phyloP scores from a whole-genome alignment of 2,329 filamentous ascomycete genomes.

The Monascus ruber region DNA sequence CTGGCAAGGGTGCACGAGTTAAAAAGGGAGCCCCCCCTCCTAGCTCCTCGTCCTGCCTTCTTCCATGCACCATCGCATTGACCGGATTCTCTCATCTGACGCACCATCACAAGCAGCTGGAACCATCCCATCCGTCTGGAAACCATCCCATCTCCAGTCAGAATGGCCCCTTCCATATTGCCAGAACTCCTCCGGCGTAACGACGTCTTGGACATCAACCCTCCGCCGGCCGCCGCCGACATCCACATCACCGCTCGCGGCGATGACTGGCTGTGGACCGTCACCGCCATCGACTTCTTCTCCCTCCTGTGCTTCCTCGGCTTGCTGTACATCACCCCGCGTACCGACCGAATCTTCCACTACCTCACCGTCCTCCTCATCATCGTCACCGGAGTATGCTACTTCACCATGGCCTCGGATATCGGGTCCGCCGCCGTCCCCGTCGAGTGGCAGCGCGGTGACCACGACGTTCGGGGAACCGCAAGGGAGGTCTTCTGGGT shows the following conservation, averaged over 20 bases:
- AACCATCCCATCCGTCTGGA: no score
- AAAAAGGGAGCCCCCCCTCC: no score
- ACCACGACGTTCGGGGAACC: slow-evolving; percentile 36
- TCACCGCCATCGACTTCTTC: background rate
- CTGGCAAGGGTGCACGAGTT: no score
- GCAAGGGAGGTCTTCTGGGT: slow-evolving; percentile 57
- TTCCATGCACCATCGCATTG: no score
- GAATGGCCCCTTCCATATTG: no score
- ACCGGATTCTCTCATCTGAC: no score
- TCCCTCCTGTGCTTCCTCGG: background rate
- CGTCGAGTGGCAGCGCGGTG: background rate
- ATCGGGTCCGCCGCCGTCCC: background rate
- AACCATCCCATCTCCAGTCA: no score
- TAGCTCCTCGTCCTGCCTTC: no score
- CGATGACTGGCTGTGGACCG: slow-evolving; percentile 3
- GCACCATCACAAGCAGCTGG: no score
- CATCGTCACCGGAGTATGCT: background rate
- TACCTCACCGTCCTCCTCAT: background rate
- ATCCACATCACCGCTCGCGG: slow-evolving; percentile 14
- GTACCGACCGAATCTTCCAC: background rate
- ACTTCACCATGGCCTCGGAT: background rate
- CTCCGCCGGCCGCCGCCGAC: slow-evolving; percentile 1
- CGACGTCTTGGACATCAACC: background rate
- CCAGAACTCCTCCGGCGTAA: no score
- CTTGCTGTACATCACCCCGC: background rate